A percentile compares a stretch with the other conserved stretches of the same genome.
These are phyloP conservation scores for Alternaria infectoria DNA, from an alignment of 2,329 filamentous ascomycete genomes.

Conservation along the genomic window DNA sequence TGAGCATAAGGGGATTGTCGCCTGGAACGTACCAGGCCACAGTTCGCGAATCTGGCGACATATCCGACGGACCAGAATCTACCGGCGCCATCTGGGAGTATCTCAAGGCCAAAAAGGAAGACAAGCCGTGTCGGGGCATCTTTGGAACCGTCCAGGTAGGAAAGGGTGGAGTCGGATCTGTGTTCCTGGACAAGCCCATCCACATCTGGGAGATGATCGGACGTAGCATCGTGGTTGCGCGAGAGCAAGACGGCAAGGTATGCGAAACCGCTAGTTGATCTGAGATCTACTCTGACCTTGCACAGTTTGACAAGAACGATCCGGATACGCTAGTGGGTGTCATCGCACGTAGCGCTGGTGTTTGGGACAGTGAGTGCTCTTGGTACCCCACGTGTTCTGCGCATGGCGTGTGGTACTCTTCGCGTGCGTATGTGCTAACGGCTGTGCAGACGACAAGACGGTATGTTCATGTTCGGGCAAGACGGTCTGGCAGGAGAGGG, in stretches of 20 bases:
- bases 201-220: conserved; percentile 97
- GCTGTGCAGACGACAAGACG: conserved; percentile 76
- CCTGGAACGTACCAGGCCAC: conserved; percentile 84
- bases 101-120: conserved; percentile 52
- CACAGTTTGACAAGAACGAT: conserved; percentile 64
- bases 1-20: conserved; percentile 81
- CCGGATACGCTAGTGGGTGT: conserved; percentile 88
- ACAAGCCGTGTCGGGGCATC: conserved; percentile 62
- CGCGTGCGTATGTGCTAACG: background rate
- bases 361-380: conserved; percentile 72
- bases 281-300: conserved; percentile 53
- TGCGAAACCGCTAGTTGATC: conserved; percentile 6
- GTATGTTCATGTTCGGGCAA: conserved; percentile 98
- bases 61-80: conserved; percentile 80
- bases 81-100: conserved; percentile 83
- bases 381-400: conserved; percentile 4
- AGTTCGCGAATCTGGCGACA: conserved; percentile 84
- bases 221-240: conserved; percentile 85
- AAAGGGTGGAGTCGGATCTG: conserved; percentile 74
- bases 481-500: conserved; percentile 96
- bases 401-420: background rate
- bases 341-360: conserved; percentile 92
- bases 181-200: conserved; percentile 81
- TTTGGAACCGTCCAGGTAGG: conserved; percentile 80
- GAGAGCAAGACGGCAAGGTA: conserved; percentile 63